These are phyloP conservation scores for Tylopilus intermedius DNA, from an alignment of 768 basidiomycete species.

Conservation along the genomic window DNA sequence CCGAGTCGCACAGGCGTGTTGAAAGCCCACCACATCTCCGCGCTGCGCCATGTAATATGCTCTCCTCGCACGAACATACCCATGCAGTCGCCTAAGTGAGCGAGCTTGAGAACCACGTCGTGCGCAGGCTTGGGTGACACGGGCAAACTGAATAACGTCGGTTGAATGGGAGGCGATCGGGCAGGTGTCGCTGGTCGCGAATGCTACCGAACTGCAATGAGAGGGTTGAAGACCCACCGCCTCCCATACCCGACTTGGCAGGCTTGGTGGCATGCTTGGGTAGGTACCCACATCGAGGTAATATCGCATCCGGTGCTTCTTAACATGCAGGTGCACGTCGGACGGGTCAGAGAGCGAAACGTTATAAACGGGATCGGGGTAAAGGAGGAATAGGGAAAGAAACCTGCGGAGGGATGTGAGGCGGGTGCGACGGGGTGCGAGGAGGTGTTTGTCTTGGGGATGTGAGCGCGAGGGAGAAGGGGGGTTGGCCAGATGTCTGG, in stretches of 20 bases:
- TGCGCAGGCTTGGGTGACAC: slow-evolving; percentile 32
- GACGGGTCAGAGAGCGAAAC: slow-evolving; percentile 24
- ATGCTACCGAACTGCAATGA: slow-evolving; percentile 59
- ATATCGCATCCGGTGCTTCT: slow-evolving; percentile 35
- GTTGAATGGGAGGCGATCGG: slow-evolving; percentile 13
- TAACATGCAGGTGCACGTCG: slow-evolving; percentile 27
- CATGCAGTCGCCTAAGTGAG: slow-evolving; percentile 86
- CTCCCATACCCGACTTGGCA: slow-evolving; percentile 28
- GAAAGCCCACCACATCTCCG: slow-evolving; percentile 91
- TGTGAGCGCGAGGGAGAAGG: slow-evolving; percentile 43
- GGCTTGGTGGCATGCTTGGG: slow-evolving; percentile 48
- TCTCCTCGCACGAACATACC: slow-evolving; percentile 79
- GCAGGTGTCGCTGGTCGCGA: slow-evolving; percentile 17
- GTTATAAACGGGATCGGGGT: slow-evolving; percentile 27
- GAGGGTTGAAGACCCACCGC: slow-evolving; percentile 56
- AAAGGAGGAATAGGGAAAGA: slow-evolving; percentile 36
- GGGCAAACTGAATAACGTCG: slow-evolving; percentile 18
- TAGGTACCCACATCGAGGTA: slow-evolving; percentile 77
- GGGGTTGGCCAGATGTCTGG: slow-evolving; percentile 29
- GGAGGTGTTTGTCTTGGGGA: slow-evolving; percentile 32
- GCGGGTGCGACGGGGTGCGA: slow-evolving; percentile 28
- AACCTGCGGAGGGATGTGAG: slow-evolving; percentile 28
- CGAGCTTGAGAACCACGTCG: slow-evolving; percentile 70
- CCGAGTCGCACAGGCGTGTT: slow-evolving; percentile 64
- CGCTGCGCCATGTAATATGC: slow-evolving; percentile 76